A percentile compares a stretch with the other conserved stretches of the same genome.
Evolutionary conservation across 2,329 filamentous ascomycete species (phyloP).

Genomic region (Verticillium longisporum): DNA sequence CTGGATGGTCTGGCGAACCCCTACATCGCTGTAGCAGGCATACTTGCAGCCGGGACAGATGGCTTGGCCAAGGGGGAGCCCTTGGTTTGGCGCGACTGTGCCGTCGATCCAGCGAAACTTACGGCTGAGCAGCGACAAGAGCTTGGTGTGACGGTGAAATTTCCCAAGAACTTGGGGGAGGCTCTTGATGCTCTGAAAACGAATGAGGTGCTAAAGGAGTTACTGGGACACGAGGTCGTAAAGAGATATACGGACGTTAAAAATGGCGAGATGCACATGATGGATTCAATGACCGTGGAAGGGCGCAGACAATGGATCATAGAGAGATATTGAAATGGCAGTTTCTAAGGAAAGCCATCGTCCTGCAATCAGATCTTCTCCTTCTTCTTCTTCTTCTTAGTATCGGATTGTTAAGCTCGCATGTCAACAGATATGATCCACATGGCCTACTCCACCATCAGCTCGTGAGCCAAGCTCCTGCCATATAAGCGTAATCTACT

Average conservation of each 20-base stretch:
- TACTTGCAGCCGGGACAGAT: slow-evolving; percentile 52
- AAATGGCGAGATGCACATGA: slow-evolving; percentile 44
- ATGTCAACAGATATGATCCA: not conserved
- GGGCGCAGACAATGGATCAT: slow-evolving; percentile 53
- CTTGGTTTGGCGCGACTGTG: slow-evolving; percentile 46
- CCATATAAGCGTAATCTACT: not conserved
- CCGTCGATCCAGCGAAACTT: slow-evolving; percentile 44
- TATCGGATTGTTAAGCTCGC: not conserved
- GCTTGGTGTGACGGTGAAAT: slow-evolving; percentile 44
- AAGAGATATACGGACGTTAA: slow-evolving; percentile 53
- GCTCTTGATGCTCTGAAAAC: slow-evolving; percentile 44
- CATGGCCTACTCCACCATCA: not conserved
- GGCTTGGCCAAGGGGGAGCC: slow-evolving; percentile 37
- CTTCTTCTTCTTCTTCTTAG: not conserved
- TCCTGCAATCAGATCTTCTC: not conserved
- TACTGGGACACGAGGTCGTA: slow-evolving; percentile 46
- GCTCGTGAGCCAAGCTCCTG: not conserved
- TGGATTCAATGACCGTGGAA: slow-evolving; percentile 38
- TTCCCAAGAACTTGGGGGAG: slow-evolving; percentile 48
- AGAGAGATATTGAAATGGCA: slow-evolving; percentile 51
- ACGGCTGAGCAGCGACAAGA: slow-evolving; percentile 34
- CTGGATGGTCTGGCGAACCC: slow-evolving; percentile 76
- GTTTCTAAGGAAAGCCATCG: slow-evolving; percentile 29
- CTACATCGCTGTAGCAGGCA: slow-evolving; percentile 60
- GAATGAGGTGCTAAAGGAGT: slow-evolving; percentile 36